Evolutionary conservation across 441 rosid genomes (phyloP), one percentile per base, ranked within the genome.

Genomic region (Erodium texanum): DNA sequence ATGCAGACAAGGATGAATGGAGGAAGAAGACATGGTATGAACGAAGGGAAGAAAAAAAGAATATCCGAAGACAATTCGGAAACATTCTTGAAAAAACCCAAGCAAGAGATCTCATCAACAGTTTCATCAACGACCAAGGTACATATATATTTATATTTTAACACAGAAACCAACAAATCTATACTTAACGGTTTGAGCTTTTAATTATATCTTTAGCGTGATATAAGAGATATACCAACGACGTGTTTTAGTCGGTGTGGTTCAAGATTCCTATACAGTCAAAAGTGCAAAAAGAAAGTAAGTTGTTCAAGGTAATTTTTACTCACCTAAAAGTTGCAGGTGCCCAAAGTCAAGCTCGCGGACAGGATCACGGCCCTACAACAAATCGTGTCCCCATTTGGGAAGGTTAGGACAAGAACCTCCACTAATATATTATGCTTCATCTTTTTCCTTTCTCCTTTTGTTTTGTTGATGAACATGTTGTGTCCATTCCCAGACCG

Each of bases 381-480:
- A 75, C 97, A 89, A 78, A 91, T 91, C 74, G 96, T 91, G 79
- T 88, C 97, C 66, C 95, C 97, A 20, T 90, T 86, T 75, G 97
- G 97, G 74, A 89, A 87, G 97, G 97, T 90, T 68, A 65, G 24
- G 38, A 24, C 18, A 70, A 68, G 41, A 64, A 67, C 24, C 16
- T 43, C 62, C 36, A 50, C 23, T 27, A 27, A 48, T 48, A 73
- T 64, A 73, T 56, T 69, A 16, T 27, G 16, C 58, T n/a, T 29
- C 65, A 20, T 43, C 10, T 5, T 8, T 36, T 36, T 8, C 34
- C 12, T 62, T 12, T 9, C 19, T n/a, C 20, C 19, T 66, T 9
- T 50, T 32, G 24, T 23, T 15, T 23, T 0, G 67, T 68, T 18
- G 29, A 59, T 69, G 7, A 29, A 15, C 32, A 36, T 24, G 0